Evolutionary conservation across 208 protist genomes (phyloP).

Genomic region (Trypanosoma grayi): DNA sequence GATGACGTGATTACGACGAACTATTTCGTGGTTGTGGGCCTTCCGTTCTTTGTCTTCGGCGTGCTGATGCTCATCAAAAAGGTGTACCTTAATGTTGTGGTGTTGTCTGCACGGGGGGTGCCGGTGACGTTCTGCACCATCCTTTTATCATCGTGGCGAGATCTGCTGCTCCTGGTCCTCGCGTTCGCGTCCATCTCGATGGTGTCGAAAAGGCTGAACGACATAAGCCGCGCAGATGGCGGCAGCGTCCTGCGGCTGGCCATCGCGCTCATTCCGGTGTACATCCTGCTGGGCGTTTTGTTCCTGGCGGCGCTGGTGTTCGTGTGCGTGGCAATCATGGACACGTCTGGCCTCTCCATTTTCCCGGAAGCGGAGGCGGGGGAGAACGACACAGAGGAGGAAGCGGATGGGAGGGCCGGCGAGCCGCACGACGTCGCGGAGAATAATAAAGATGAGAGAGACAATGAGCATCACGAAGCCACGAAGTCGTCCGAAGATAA

Average conservation of each 20-base stretch:
- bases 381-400: not conserved
- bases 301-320: not conserved
- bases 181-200: conserved; percentile 43
- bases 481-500: too few relatives aligned
- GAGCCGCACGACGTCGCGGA: not conserved
- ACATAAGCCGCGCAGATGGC: conserved; percentile 25
- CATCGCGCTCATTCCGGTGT: conserved; percentile 52
- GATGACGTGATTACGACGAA: conserved; percentile 62
- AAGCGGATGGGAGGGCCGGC: not conserved
- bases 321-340: not conserved
- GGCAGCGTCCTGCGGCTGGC: conserved; percentile 23
- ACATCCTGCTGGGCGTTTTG: conserved; percentile 37
- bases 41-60: conserved; percentile 45
- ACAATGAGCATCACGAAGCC: too few relatives aligned
- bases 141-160: conserved; percentile 11
- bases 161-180: conserved; percentile 35
- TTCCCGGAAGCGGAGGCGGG: not conserved
- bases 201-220: conserved; percentile 60
- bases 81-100: too few relatives aligned
- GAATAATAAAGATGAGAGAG: not conserved
- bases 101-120: too few relatives aligned
- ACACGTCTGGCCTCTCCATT: too few relatives aligned
- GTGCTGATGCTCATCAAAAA: conserved; percentile 36
- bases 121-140: conserved; percentile 9
- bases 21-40: conserved; percentile 65